phyloP scores from a whole-genome alignment of 257 asterid species.

The Sherardia arvensis region DNA sequence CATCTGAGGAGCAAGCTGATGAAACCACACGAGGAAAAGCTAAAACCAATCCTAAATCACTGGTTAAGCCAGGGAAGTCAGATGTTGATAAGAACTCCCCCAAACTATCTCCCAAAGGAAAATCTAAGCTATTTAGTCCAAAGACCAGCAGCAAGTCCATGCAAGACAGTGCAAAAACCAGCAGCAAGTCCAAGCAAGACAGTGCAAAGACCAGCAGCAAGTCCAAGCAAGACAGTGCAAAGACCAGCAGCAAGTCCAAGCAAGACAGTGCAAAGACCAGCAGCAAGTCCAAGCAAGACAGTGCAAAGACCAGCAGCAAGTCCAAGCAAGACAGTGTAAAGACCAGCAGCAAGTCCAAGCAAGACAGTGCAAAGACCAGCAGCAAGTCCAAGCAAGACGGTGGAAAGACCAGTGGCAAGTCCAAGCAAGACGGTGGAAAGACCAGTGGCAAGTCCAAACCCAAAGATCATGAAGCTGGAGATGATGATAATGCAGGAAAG shows the following conservation, averaged over 20 bases:
- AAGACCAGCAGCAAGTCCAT: conserved; percentile 27
- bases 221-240: conserved; percentile 16
- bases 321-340: conserved; percentile 35
- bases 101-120: conserved; percentile 42
- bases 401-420: conserved; percentile 26
- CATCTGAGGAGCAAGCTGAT: conserved; percentile 46
- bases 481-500: conserved; percentile 24
- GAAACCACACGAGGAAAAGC: conserved; percentile 55
- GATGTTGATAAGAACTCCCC: conserved; percentile 38
- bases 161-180: conserved; percentile 15
- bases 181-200: conserved; percentile 36
- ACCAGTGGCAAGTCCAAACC: conserved; percentile 29
- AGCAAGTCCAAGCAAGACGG: conserved; percentile 42
- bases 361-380: conserved; percentile 13
- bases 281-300: conserved; percentile 25
- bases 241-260: conserved; percentile 29
- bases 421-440: conserved; percentile 17
- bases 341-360: conserved; percentile 28
- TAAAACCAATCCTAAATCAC: conserved; percentile 30
- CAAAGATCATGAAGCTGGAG: conserved; percentile 23
- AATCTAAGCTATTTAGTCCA: conserved; percentile 42
- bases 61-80: conserved; percentile 40
- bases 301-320: conserved; percentile 16
- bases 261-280: conserved; percentile 28
- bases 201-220: conserved; percentile 28